Conservation (phyloP, 768 basidiomycete genomes). For the Multifurca ochricompacta region DNA sequence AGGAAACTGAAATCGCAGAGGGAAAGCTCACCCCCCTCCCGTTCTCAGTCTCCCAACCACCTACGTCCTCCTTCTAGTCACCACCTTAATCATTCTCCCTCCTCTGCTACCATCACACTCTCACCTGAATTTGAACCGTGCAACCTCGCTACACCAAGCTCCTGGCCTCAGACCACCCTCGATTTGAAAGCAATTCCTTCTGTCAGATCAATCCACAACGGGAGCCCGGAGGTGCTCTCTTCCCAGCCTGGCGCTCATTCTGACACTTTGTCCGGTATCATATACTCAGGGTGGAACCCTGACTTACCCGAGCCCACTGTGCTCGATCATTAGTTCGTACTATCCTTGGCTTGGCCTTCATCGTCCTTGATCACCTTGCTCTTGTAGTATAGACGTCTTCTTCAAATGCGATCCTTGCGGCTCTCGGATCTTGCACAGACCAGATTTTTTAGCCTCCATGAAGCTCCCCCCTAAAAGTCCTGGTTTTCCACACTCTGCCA, state of each 20-base stretch:
- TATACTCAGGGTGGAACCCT: conserved; percentile 78
- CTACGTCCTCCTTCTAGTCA: conserved; percentile 12
- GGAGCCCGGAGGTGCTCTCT: conserved; percentile 14
- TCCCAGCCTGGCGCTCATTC: conserved; percentile 31
- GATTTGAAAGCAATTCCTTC: conserved; percentile 21
- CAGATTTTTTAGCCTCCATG: conserved; percentile 74
- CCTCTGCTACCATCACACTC: conserved; percentile 17
- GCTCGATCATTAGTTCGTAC: conserved; percentile 68
- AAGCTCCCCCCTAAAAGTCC: conserved; percentile 72
- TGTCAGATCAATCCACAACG: conserved; percentile 20
- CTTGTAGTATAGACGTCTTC: conserved; percentile 69
- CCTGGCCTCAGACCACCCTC: conserved; percentile 25
- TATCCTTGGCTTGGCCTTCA: not conserved
- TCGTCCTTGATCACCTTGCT: not conserved
- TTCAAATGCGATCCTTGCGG: conserved; percentile 86
- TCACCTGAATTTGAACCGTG: conserved; percentile 25
- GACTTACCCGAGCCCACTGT: conserved; percentile 72
- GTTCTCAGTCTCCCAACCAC: conserved; percentile 30
- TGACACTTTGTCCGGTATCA: conserved; percentile 55
- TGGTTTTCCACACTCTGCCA: conserved; percentile 81
- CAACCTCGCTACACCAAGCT: conserved; percentile 18
- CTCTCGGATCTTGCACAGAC: conserved; percentile 73
- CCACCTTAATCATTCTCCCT: conserved; percentile 10
- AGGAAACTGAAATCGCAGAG: conserved; percentile 51
- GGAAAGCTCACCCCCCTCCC: conserved; percentile 30